Base-by-base conservation (phyloP, 768 basidiomycete genomes). In the Tephrocybe rancida region DNA sequence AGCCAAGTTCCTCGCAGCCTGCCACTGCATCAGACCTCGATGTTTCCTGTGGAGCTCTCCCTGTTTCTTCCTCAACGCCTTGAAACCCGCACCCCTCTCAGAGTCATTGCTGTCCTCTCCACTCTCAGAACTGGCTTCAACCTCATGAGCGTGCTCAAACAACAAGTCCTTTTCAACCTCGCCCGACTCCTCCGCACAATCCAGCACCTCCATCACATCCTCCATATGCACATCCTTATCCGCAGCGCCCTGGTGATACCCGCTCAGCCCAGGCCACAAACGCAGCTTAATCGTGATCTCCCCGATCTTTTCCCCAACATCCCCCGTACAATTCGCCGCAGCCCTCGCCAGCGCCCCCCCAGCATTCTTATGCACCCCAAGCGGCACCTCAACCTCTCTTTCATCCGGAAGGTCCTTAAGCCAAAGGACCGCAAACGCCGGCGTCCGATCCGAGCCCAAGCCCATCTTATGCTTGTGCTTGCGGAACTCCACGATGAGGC, bases 161-260 rank as follows among this genome's bases (percentile, higher is more conserved):
- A 65, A 48, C 25, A 64, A 49, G n/a, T 68, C 64, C 24, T 59
- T 51, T 16, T 57, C 64, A 10, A 62, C 50, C 11, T 68, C 67
- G 38, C 70, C 68, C 14, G 62, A 57, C 21, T 70, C 71, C 54
- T 76, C 72, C 16, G 70, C 75, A 53, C 71, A 75, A 54, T 78
- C 75, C 35, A 79, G 58, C 24, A 69, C 72, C 56, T 75, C 67
- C 73, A 77, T 77, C 42, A 77, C 75, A 44, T 74, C 72, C 25
- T 58, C 64, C 55, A 77, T 61, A 41, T 68, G 67, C 42, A 46
- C 49, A 44, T 78, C 75, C 44, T 69, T 62, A 35, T 65, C 63
- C 5, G 74, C 73, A 8, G 71, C 29, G 19, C 59, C 34, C 48
- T 72, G 65, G 48, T 79, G 77, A 51, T 76, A 77, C 30, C 73